Conservation (phyloP, 1,139 yeast genomes). For the Entelexis sorbosivorans region DNA sequence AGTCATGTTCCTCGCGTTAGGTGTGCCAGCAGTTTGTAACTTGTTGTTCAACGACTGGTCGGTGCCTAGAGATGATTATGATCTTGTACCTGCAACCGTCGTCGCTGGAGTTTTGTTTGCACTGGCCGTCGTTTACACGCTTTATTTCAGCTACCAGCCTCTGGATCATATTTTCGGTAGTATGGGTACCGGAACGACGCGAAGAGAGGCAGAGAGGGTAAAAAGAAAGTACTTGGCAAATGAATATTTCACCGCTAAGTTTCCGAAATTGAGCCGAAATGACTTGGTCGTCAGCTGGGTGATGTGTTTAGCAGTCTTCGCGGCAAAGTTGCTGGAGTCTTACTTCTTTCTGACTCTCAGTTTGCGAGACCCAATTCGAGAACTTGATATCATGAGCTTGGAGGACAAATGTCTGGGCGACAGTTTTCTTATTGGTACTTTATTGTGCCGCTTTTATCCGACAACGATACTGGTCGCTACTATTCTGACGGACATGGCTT, state of each 20-base stretch:
- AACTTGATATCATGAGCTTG: conserved; percentile 48
- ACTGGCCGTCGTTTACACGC: conserved; percentile 48
- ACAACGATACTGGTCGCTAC: conserved; percentile 45
- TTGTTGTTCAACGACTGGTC: conserved; percentile 39
- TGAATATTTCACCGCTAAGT: conserved; percentile 40
- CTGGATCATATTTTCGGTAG: conserved; percentile 43
- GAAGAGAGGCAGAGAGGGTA: conserved; percentile 4
- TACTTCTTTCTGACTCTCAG: conserved; percentile 72
- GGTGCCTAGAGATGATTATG: conserved; percentile 34
- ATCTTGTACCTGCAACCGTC: conserved; percentile 35
- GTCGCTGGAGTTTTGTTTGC: conserved; percentile 50
- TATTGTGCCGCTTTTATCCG: conserved; percentile 53
- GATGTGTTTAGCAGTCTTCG: conserved; percentile 59
- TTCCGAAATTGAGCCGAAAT: conserved; percentile 43
- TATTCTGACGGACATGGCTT: conserved; percentile 52
- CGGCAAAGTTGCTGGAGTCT: conserved; percentile 67
- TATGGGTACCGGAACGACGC: conserved; percentile 25
- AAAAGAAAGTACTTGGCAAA: conserved; percentile 25
- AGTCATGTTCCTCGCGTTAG: conserved; percentile 39
- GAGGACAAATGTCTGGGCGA: conserved; percentile 53
- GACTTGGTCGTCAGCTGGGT: conserved; percentile 48
- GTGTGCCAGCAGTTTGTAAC: conserved; percentile 54
- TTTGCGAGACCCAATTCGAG: conserved; percentile 65
- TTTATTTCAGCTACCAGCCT: conserved; percentile 52
- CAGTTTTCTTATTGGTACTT: conserved; percentile 35